Evolutionary conservation across 257 asterid species (phyloP).

Genomic region (Voacanga thouarsii): DNA sequence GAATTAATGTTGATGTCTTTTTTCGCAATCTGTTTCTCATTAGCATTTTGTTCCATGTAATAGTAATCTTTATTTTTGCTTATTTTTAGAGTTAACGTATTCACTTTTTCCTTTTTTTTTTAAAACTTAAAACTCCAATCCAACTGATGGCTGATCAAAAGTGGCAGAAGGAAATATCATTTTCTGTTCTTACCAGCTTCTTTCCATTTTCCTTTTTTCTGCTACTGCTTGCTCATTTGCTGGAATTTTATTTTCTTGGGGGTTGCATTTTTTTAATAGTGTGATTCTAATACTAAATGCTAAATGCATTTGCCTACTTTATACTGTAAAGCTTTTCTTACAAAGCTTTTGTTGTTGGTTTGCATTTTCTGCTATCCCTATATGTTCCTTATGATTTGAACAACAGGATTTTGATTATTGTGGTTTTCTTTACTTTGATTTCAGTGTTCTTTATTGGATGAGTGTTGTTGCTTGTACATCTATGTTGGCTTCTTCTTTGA

Average conservation of each 20-base stretch:
- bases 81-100: background rate
- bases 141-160: background rate
- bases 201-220: background rate
- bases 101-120: background rate
- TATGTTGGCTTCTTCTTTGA: background rate
- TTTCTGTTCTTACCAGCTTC: background rate
- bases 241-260: too few species aligned
- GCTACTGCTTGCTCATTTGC: too few species aligned
- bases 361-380: background rate
- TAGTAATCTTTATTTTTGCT: background rate
- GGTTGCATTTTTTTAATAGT: too few species aligned
- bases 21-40: background rate
- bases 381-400: background rate
- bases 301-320: background rate
- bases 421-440: background rate
- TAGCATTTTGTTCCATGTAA: background rate
- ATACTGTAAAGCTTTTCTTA: background rate
- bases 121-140: background rate
- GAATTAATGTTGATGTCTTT: background rate
- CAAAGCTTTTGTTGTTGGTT: background rate
- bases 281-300: background rate
- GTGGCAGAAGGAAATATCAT: too few species aligned
- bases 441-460: background rate
- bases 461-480: background rate
- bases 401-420: background rate